phyloP scores from a whole-genome alignment of 768 basidiomycete species.

The Tylopilus rubrobrunneus region DNA sequence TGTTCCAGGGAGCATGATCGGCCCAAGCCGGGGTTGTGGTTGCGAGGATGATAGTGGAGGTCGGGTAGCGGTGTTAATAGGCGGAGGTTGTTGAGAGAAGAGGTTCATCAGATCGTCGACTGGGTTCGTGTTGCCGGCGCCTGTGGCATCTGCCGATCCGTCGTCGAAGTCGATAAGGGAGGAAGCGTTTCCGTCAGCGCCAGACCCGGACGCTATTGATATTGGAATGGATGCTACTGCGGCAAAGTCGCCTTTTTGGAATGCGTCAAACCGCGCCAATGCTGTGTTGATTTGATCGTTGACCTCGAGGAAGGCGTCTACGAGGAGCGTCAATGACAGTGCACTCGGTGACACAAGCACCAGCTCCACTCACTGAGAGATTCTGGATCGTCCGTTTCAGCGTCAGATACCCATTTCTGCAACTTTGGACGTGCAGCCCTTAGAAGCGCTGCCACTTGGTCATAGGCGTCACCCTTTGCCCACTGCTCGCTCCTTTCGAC shows the following conservation, averaged over 20 bases:
- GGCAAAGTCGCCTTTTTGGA: slow-evolving; percentile 86
- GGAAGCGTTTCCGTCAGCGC: slow-evolving; percentile 20
- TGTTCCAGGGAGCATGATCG: slow-evolving; percentile 43
- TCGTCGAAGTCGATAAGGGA: slow-evolving; percentile 85
- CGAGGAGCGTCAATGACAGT: not conserved
- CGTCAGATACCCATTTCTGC: slow-evolving; percentile 97
- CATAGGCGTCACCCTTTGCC: slow-evolving; percentile 87
- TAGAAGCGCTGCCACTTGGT: slow-evolving; percentile 89
- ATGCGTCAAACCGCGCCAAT: slow-evolving; percentile 85
- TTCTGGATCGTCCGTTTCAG: slow-evolving; percentile 83
- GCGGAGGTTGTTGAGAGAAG: slow-evolving; percentile 37
- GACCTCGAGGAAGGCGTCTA: slow-evolving; percentile 90
- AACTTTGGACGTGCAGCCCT: slow-evolving; percentile 84
- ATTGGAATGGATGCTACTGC: slow-evolving; percentile 67
- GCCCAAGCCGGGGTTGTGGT: slow-evolving; percentile 31
- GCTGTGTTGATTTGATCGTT: slow-evolving; percentile 98
- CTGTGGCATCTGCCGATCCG: slow-evolving; percentile 15
- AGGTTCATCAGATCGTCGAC: slow-evolving; percentile 61
- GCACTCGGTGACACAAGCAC: not conserved
- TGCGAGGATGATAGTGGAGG: slow-evolving; percentile 20
- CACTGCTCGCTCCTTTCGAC: slow-evolving; percentile 68
- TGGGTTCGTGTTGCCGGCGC: slow-evolving; percentile 23
- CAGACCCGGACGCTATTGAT: slow-evolving; percentile 41
- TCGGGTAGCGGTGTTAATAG: slow-evolving; percentile 27
- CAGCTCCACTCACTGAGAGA: slow-evolving; percentile 63